Evolutionary conservation across 1,284 basidiomycete species (phyloP).

Genomic region (Boletus albobrunnescens): DNA sequence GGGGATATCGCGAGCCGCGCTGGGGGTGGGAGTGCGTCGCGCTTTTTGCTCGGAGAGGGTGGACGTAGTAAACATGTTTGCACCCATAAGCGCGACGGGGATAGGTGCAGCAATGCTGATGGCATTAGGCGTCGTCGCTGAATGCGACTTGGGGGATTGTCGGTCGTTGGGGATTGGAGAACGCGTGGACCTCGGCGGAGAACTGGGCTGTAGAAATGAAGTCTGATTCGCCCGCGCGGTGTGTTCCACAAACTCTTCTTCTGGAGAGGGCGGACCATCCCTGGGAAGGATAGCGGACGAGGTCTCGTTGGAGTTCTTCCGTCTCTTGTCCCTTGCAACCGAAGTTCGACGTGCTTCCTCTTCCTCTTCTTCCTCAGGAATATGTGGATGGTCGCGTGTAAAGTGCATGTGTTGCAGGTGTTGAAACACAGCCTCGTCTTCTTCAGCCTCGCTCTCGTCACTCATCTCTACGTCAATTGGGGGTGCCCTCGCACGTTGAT

Average conservation of each 20-base stretch:
- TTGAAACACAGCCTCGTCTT: conserved; percentile 46
- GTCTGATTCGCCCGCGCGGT: conserved; percentile 43
- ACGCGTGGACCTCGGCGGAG: conserved; percentile 22
- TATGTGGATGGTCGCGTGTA: conserved; percentile 49
- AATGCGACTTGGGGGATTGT: conserved; percentile 18
- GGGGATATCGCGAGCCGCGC: conserved; percentile 19
- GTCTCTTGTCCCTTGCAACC: conserved; percentile 11
- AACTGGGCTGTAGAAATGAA: conserved; percentile 36
- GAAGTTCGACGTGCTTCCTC: conserved; percentile 31
- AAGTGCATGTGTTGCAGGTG: conserved; percentile 38
- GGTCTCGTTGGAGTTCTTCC: conserved; percentile 13
- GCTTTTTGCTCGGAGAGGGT: conserved; percentile 15
- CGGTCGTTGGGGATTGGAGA: conserved; percentile 19
- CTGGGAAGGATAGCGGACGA: conserved; percentile 20
- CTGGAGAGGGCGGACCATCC: conserved; percentile 34
- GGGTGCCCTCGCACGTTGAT: conserved; percentile 45
- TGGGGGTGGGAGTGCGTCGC: conserved; percentile 20
- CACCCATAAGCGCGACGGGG: conserved; percentile 20
- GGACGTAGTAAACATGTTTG: conserved; percentile 14
- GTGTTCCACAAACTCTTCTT: conserved; percentile 36
- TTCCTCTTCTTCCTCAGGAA: conserved; percentile 66
- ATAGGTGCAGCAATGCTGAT: conserved; percentile 20
- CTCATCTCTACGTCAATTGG: conserved; percentile 74
- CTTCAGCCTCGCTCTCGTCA: conserved; percentile 73
- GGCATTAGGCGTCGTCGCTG: conserved; percentile 18